Evolutionary conservation across 306 rosid genomes (phyloP).

Genomic region (Lotus japonicus): DNA sequence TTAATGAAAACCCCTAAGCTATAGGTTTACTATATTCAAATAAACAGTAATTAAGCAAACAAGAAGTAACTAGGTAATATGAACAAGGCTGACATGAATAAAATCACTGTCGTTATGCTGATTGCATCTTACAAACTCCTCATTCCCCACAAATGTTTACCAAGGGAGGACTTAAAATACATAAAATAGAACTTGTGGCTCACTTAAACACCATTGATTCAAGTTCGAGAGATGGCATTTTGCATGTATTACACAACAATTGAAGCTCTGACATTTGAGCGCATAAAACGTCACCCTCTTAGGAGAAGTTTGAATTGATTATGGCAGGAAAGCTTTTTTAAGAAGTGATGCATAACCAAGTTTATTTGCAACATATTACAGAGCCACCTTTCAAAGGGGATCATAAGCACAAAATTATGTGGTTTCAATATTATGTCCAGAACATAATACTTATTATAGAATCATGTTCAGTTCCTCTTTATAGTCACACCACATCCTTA

Average conservation of each 20-base stretch:
- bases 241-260: neutral
- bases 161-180: neutral
- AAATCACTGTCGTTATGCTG: neutral
- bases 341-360: neutral
- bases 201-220: neutral
- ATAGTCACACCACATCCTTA: neutral
- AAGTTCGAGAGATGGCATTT: neutral
- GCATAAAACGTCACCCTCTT: neutral
- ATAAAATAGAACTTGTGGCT: neutral
- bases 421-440: neutral
- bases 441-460: neutral
- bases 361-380: neutral
- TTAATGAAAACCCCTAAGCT: neutral
- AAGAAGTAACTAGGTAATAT: neutral
- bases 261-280: neutral
- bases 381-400: neutral
- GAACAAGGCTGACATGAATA: neutral
- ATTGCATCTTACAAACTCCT: neutral
- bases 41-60: neutral
- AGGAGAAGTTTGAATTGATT: neutral
- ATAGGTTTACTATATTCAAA: neutral
- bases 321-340: neutral
- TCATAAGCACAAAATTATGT: neutral
- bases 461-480: neutral
- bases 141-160: neutral